Conservation (phyloP, 164 flowering plant genomes). For the Platanus orientalis region DNA sequence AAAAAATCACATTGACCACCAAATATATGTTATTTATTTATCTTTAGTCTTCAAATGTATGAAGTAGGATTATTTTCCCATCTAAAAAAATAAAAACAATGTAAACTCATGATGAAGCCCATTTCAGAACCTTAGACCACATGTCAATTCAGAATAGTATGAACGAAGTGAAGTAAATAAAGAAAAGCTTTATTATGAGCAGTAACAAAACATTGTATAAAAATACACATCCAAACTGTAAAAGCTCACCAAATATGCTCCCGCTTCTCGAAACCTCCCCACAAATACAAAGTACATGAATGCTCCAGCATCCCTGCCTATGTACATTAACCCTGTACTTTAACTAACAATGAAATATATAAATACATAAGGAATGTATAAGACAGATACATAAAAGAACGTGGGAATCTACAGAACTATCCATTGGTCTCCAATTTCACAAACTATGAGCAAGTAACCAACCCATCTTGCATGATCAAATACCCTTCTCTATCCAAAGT, state of each 20-base stretch:
- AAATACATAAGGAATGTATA: constrained; percentile 17
- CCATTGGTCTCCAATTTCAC: background rate
- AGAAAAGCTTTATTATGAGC: constrained; percentile 6
- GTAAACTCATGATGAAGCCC: background rate
- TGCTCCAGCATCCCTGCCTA: constrained; percentile 22
- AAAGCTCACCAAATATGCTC: constrained; percentile 15
- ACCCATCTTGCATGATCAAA: constrained; percentile 42
- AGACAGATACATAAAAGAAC: constrained; percentile 8
- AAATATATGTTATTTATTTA: background rate
- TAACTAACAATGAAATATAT: constrained; percentile 11
- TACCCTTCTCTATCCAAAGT: constrained; percentile 47
- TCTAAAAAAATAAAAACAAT: background rate
- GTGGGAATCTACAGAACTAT: constrained; percentile 5
- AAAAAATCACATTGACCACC: background rate
- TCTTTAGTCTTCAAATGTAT: background rate
- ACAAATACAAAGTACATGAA: background rate
- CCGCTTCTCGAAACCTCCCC: background rate
- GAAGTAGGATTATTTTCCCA: background rate
- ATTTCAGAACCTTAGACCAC: background rate
- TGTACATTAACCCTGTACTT: constrained; percentile 25
- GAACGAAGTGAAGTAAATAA: background rate
- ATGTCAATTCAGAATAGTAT: background rate
- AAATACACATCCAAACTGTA: constrained; percentile 20
- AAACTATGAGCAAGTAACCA: constrained; percentile 53
- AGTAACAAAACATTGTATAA: constrained; percentile 14